Percentiles rank a stretch among this genome's conserved stretches.
Conservation (phyloP, 306 rosid species). For the Prunus kanzakura region DNA sequence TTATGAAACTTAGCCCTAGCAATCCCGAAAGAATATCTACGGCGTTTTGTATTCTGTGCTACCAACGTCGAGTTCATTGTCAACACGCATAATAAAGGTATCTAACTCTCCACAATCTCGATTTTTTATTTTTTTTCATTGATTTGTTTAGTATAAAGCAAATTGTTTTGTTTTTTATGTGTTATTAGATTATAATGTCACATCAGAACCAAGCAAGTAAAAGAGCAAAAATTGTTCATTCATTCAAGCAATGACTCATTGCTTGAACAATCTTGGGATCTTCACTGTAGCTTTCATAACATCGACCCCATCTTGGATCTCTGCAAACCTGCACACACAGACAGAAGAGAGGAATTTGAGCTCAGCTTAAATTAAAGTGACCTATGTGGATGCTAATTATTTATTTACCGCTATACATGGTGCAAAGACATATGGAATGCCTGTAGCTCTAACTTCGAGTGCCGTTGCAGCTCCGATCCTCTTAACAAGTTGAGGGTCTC, state of each 20-base stretch:
- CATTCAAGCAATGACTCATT: constrained; percentile 5
- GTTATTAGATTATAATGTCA: too few species aligned
- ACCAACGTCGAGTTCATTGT: too few species aligned
- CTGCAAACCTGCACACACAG: constrained; percentile 27
- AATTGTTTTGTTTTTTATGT: too few species aligned
- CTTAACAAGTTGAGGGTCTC: constrained; percentile 34
- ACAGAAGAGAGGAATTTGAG: neutral
- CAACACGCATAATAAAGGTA: too few species aligned
- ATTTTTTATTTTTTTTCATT: too few species aligned
- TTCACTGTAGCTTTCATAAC: constrained; percentile 40
- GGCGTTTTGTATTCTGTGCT: too few species aligned
- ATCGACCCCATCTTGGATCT: constrained; percentile 51
- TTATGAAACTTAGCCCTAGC: too few species aligned
- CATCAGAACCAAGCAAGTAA: too few species aligned
- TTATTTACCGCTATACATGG: constrained; percentile 35
- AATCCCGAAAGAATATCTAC: too few species aligned
- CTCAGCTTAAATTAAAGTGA: neutral
- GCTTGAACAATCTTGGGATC: constrained; percentile 28
- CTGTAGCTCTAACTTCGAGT: constrained; percentile 40
- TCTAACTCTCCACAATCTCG: too few species aligned
- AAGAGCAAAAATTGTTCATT: too few species aligned
- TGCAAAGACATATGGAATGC: constrained; percentile 38
- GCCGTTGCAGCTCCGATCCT: constrained; percentile 40
- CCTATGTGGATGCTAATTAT: neutral
- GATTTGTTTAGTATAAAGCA: too few species aligned